phyloP scores from a whole-genome alignment of 495 filamentous ascomycete genomes.

The Cercophora sp. region DNA sequence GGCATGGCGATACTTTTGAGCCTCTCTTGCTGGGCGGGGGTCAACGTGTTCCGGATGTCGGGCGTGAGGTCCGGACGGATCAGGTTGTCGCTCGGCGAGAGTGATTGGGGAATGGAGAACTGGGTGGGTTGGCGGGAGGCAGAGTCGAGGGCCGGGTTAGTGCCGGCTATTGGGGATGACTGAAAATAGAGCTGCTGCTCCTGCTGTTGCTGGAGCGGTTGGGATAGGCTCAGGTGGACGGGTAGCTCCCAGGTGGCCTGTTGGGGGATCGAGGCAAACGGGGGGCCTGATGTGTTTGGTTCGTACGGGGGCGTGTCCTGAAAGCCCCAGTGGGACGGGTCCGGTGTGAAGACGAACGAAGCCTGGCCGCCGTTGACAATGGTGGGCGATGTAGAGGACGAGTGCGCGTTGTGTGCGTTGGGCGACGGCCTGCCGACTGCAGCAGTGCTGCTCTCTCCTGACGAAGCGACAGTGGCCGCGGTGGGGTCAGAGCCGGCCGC shows the following conservation, averaged over 20 bases:
- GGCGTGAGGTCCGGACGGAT: slow-evolving; percentile 17
- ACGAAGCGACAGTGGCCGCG: slow-evolving; percentile 12
- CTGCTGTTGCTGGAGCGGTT: slow-evolving; percentile 28
- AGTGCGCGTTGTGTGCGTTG: slow-evolving; percentile 27
- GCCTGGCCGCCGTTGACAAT: slow-evolving; percentile 30
- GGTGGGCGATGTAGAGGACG: slow-evolving; percentile 26
- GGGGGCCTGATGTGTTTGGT: slow-evolving; percentile 19
- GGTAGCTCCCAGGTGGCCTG: slow-evolving; percentile 30
- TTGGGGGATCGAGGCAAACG: slow-evolving; percentile 15
- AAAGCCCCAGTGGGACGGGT: slow-evolving; percentile 36
- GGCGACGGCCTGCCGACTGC: slow-evolving; percentile 15
- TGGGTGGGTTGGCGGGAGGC: background rate
- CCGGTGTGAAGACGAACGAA: slow-evolving; percentile 29
- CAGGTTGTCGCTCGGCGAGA: slow-evolving; percentile 11
- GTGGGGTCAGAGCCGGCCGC: slow-evolving; percentile 19
- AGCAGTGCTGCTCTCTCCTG: slow-evolving; percentile 6
- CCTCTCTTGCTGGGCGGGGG: slow-evolving; percentile 50
- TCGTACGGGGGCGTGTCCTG: slow-evolving; percentile 46
- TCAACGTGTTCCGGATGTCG: slow-evolving; percentile 34
- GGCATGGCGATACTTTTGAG: slow-evolving; percentile 56
- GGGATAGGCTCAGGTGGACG: slow-evolving; percentile 23
- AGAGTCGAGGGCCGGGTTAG: slow-evolving; percentile 11
- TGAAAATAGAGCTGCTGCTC: slow-evolving; percentile 23
- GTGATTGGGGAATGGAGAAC: slow-evolving; percentile 9
- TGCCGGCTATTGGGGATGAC: slow-evolving; percentile 11